These are phyloP conservation scores for Colletotrichum sidae DNA, from an alignment of 2,329 filamentous ascomycete species.

Conservation along the genomic window DNA sequence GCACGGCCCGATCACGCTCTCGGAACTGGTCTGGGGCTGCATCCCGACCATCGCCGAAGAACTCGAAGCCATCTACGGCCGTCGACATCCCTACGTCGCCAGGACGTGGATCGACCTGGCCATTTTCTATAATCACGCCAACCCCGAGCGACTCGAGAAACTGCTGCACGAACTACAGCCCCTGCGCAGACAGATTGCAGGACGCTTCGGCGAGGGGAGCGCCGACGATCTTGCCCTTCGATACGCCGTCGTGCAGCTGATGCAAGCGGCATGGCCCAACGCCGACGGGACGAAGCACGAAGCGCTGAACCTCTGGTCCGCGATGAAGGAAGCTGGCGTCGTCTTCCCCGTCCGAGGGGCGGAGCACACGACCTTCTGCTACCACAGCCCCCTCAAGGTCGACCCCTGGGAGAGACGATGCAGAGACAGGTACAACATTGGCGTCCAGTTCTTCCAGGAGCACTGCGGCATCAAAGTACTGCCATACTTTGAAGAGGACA, in stretches of 20 bases:
- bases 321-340: conserved; percentile 49
- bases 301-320: conserved; percentile 51
- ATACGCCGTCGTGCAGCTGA: conserved; percentile 55
- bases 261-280: conserved; percentile 50
- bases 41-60: conserved; percentile 56
- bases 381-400: conserved; percentile 57
- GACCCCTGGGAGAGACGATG: conserved; percentile 58
- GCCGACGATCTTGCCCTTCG: conserved; percentile 52
- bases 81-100: conserved; percentile 56
- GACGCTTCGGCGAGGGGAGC: conserved; percentile 46
- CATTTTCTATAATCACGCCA: conserved; percentile 52
- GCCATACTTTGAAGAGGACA: conserved; percentile 58
- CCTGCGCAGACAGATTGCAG: conserved; percentile 50
- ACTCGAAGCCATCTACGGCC: conserved; percentile 57
- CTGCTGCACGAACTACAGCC: conserved; percentile 51
- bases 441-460: conserved; percentile 51
- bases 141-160: conserved; percentile 50
- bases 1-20: conserved; percentile 55
- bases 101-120: conserved; percentile 56
- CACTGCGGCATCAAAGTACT: conserved; percentile 52
- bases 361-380: conserved; percentile 54
- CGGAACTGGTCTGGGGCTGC: conserved; percentile 55
- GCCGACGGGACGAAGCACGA: conserved; percentile 50
- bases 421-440: conserved; percentile 53
- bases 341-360: conserved; percentile 51